phyloP scores from a whole-genome alignment of 768 basidiomycete genomes.

The Hericium alpestre region DNA sequence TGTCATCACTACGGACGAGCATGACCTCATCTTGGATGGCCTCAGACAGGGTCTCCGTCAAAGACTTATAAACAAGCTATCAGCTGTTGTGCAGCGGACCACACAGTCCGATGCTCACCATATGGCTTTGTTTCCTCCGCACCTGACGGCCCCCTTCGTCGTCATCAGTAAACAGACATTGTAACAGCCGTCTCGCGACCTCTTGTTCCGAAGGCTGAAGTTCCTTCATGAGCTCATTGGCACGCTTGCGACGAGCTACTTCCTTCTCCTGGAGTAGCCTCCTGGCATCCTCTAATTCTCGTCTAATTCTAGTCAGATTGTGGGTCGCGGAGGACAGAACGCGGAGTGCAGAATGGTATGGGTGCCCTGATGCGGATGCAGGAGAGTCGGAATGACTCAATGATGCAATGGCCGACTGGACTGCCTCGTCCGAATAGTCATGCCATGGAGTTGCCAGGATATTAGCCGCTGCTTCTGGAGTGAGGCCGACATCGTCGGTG shows the following conservation, averaged over 20 bases:
- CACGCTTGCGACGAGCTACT: slow-evolving; percentile 35
- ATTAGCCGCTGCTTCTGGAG: slow-evolving; percentile 24
- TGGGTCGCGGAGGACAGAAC: slow-evolving; percentile 59
- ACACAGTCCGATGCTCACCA: slow-evolving; percentile 30
- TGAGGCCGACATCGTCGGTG: slow-evolving; percentile 3
- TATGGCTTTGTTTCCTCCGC: slow-evolving; percentile 44
- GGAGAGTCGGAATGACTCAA: slow-evolving; percentile 36
- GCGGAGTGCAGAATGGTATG: slow-evolving; percentile 60
- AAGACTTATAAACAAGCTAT: slow-evolving; percentile 23
- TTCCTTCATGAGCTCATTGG: slow-evolving; percentile 46
- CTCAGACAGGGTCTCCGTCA: slow-evolving; percentile 36
- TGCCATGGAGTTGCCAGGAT: slow-evolving; percentile 70
- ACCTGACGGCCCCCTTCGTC: slow-evolving; percentile 37
- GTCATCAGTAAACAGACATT: slow-evolving; percentile 48
- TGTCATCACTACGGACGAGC: slow-evolving; percentile 21
- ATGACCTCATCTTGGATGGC: slow-evolving; percentile 41
- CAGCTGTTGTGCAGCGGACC: neutral
- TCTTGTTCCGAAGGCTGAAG: slow-evolving; percentile 53
- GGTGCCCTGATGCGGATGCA: slow-evolving; percentile 35
- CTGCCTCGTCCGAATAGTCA: slow-evolving; percentile 63
- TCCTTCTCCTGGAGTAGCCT: slow-evolving; percentile 51
- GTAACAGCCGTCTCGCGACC: slow-evolving; percentile 54
- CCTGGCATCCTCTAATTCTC: slow-evolving; percentile 56
- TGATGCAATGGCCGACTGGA: slow-evolving; percentile 50
- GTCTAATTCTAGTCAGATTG: slow-evolving; percentile 41